A percentile compares a stretch with the other conserved stretches of the same genome.
Evolutionary conservation across 768 basidiomycete species (phyloP).

Genomic region (Tylopilus vinaceipallidus): DNA sequence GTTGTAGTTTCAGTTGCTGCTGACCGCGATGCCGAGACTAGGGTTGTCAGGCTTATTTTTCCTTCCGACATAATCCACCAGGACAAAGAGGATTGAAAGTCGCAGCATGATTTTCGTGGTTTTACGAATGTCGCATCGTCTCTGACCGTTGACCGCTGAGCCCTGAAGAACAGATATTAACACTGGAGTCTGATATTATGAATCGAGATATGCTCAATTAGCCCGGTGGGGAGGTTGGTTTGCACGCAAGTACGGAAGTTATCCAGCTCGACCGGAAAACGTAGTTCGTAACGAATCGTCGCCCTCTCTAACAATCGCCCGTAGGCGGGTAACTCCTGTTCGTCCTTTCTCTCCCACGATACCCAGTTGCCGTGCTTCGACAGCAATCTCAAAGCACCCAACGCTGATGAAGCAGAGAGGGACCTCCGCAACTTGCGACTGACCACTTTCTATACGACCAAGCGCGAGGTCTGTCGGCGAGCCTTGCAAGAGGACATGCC

Average conservation of each 20-base stretch:
- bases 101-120: background rate
- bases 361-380: conserved; percentile 34
- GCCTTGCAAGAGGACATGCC: conserved; percentile 72
- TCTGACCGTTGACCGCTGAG: background rate
- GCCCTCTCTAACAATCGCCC: conserved; percentile 14
- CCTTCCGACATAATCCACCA: background rate
- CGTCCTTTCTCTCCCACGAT: conserved; percentile 8
- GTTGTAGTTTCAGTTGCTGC: too few species aligned
- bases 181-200: background rate
- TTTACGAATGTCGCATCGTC: background rate
- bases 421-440: conserved; percentile 48
- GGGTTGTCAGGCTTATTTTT: too few species aligned
- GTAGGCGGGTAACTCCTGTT: conserved; percentile 23
- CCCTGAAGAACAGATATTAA: background rate
- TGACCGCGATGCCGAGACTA: too few species aligned
- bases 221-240: too few species aligned
- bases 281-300: conserved; percentile 1
- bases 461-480: conserved; percentile 57
- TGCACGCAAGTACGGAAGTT: background rate
- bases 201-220: background rate
- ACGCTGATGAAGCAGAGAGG: conserved; percentile 72
- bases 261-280: background rate
- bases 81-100: too few species aligned
- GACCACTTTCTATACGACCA: conserved; percentile 58
- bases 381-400: conserved; percentile 56